These are phyloP conservation scores for Chalaropsis thielavioides DNA, from an alignment of 2,329 filamentous ascomycete genomes.

Conservation along the genomic window DNA sequence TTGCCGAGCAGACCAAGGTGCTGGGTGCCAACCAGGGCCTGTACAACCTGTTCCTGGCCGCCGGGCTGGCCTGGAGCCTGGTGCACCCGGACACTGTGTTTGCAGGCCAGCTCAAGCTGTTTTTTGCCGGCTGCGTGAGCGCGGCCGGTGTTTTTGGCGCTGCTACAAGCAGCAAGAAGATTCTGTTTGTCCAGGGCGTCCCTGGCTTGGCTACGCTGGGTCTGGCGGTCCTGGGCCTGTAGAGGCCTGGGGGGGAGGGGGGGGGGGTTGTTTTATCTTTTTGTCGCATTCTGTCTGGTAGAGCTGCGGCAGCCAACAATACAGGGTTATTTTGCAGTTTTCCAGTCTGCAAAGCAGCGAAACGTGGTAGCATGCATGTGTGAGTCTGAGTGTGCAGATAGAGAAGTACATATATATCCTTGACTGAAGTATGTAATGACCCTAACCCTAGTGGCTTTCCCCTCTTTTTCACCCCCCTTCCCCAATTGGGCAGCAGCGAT, in stretches of 20 bases:
- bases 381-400: too few relatives aligned
- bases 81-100: slow-evolving; percentile 31
- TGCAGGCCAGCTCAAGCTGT: slow-evolving; percentile 31
- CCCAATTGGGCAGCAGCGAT: not conserved
- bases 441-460: too few relatives aligned
- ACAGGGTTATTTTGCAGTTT: too few relatives aligned
- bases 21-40: slow-evolving; percentile 38
- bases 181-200: slow-evolving; percentile 31
- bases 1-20: slow-evolving; percentile 31
- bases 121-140: slow-evolving; percentile 33
- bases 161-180: slow-evolving; percentile 28
- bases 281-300: not conserved
- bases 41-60: slow-evolving; percentile 40
- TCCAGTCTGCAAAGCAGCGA: too few relatives aligned
- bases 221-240: slow-evolving; percentile 21
- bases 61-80: slow-evolving; percentile 34
- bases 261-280: too few relatives aligned
- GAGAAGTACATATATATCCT: too few relatives aligned
- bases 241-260: not conserved
- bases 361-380: too few relatives aligned
- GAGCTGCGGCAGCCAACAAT: too few relatives aligned
- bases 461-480: not conserved
- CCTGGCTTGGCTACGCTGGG: slow-evolving; percentile 24
- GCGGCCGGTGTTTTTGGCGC: slow-evolving; percentile 34
- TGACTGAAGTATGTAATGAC: too few relatives aligned